phyloP scores from a whole-genome alignment of 768 basidiomycete species.

The Hericium rajendrae region DNA sequence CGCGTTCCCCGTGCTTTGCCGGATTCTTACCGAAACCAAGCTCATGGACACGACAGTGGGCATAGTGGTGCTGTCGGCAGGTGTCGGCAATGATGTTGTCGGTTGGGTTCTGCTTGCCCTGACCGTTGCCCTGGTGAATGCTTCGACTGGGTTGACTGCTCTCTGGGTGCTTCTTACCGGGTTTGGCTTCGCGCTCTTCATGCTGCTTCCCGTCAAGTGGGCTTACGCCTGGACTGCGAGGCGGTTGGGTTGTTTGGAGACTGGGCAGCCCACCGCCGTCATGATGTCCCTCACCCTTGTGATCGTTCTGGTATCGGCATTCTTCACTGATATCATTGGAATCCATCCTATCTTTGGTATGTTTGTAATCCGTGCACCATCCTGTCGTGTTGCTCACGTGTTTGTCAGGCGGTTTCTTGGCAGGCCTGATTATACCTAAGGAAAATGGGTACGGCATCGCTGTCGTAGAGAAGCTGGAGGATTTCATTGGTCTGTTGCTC shows the following conservation, averaged over 20 bases:
- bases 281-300: constrained; percentile 79
- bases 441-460: constrained; percentile 76
- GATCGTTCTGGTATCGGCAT: constrained; percentile 63
- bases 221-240: constrained; percentile 58
- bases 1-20: constrained; percentile 74
- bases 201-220: constrained; percentile 56
- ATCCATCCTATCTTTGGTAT: constrained; percentile 60
- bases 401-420: constrained; percentile 61
- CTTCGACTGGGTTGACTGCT: constrained; percentile 61
- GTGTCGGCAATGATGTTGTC: constrained; percentile 54
- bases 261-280: constrained; percentile 56
- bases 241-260: constrained; percentile 62
- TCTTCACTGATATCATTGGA: constrained; percentile 83
- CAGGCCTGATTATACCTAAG: constrained; percentile 75
- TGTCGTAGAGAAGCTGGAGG: constrained; percentile 79
- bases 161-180: constrained; percentile 70
- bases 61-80: constrained; percentile 70
- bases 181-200: constrained; percentile 54
- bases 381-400: neutral
- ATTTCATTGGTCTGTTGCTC: constrained; percentile 69
- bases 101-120: constrained; percentile 83
- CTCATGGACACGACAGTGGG: constrained; percentile 84
- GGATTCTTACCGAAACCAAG: constrained; percentile 76
- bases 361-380: constrained; percentile 5
- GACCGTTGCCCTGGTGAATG: constrained; percentile 77